A percentile compares a stretch with the other conserved stretches of the same genome.
These are phyloP conservation scores for Camelina hispida DNA, from an alignment of 345 rosid species.

Conservation along the genomic window DNA sequence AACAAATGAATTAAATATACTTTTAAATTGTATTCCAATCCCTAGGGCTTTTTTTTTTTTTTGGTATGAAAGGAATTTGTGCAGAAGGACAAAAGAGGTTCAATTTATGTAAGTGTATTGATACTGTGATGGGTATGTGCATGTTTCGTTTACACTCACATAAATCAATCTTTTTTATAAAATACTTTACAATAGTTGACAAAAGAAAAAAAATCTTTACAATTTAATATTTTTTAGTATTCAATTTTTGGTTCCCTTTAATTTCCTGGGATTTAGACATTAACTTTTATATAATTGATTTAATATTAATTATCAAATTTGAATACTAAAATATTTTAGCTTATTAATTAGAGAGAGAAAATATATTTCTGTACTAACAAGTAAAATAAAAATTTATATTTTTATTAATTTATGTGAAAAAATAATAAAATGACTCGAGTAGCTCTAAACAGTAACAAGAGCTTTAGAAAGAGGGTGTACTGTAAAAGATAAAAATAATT, in stretches of 20 bases:
- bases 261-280: neutral
- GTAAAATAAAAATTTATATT: too few species aligned
- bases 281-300: neutral
- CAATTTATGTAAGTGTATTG: conserved; percentile 36
- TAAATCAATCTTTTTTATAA: neutral
- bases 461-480: neutral
- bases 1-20: conserved; percentile 7
- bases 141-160: conserved; percentile 33
- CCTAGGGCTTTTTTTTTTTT: conserved; percentile 40
- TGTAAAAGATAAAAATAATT: neutral
- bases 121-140: conserved; percentile 39
- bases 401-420: too few species aligned
- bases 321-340: too few species aligned
- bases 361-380: too few species aligned
- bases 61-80: conserved; percentile 47
- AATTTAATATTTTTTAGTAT: conserved; percentile 1
- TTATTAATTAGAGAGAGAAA: too few species aligned
- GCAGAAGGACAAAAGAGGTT: conserved; percentile 41
- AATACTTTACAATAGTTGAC: conserved; percentile 19
- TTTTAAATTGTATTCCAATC: conserved; percentile 23
- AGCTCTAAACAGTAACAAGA: too few species aligned
- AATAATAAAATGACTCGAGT: too few species aligned
- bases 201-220: neutral
- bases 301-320: too few species aligned
- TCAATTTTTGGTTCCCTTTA: conserved; percentile 8